Conservation (phyloP, 192 early-diverging fungal species). For the Backusella psychrophila region DNA sequence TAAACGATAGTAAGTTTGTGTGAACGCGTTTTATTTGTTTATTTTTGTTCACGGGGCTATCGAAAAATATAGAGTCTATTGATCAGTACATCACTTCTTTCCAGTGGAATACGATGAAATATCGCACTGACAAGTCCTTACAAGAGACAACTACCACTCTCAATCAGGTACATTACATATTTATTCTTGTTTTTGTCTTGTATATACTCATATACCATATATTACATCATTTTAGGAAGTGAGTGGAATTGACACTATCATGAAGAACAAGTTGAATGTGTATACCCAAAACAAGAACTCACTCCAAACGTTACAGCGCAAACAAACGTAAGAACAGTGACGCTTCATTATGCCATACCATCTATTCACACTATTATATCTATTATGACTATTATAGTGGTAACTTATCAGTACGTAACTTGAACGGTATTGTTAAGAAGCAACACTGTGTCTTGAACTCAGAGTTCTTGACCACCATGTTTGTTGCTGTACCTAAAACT, state of each 20-base stretch:
- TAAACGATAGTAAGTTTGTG: constrained; percentile 75
- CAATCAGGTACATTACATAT: constrained; percentile 55
- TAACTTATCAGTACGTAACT: constrained; percentile 85
- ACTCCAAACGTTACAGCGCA: constrained; percentile 80
- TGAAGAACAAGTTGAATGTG: constrained; percentile 87
- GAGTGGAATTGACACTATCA: constrained; percentile 77
- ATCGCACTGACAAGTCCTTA: constrained; percentile 90
- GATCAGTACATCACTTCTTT: constrained; percentile 87
- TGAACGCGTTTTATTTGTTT: not conserved
- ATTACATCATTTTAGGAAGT: constrained; percentile 65
- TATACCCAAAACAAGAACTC: constrained; percentile 84
- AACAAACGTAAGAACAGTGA: constrained; percentile 62
- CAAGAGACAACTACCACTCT: constrained; percentile 80
- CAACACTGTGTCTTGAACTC: constrained; percentile 91
- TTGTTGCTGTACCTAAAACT: constrained; percentile 87
- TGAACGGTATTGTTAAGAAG: constrained; percentile 89
- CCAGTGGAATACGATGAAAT: constrained; percentile 97
- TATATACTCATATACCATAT: not conserved
- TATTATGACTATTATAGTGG: constrained; percentile 46
- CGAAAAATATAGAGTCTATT: constrained; percentile 62
- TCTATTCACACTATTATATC: not conserved
- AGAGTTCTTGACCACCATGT: constrained; percentile 87
- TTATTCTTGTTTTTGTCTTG: not conserved
- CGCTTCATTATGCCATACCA: not conserved
- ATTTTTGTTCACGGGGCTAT: constrained; percentile 8